Percentiles rank a stretch among this genome's conserved stretches.
These are phyloP conservation scores for Phytophthora citricola DNA, from an alignment of 352 stramenopile genomes.

Conservation along the genomic window DNA sequence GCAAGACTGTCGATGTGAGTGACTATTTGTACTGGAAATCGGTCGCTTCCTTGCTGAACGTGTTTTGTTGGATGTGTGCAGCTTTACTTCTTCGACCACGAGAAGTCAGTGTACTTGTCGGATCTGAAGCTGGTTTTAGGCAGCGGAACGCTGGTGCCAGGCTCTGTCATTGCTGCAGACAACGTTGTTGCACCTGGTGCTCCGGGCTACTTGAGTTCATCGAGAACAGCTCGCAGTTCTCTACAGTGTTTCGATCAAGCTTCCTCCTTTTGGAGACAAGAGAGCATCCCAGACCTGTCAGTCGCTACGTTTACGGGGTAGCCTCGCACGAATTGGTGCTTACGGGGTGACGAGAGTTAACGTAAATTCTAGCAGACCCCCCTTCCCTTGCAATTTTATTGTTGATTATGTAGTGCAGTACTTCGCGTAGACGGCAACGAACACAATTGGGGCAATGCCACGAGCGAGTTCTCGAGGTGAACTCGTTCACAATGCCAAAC, in stretches of 20 bases:
- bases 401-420: too few species aligned
- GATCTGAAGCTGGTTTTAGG: constrained; percentile 57
- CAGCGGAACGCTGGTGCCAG: constrained; percentile 38
- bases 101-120: constrained; percentile 51
- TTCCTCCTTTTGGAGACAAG: not conserved
- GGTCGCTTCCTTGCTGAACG: not conserved
- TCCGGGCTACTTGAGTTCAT: constrained; percentile 57
- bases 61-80: constrained; percentile 4
- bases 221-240: constrained; percentile 47
- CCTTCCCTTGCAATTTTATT: too few species aligned
- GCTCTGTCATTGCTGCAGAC: constrained; percentile 52
- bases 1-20: constrained; percentile 55
- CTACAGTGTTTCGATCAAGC: not conserved
- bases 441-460: too few species aligned
- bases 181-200: constrained; percentile 54
- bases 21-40: not conserved
- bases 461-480: too few species aligned
- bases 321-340: not conserved
- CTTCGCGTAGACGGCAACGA: too few species aligned
- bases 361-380: too few species aligned
- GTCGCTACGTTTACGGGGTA: not conserved
- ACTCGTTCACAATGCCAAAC: too few species aligned
- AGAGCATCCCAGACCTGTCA: not conserved
- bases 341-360: too few species aligned
- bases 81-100: constrained; percentile 59